Percentiles rank a stretch among this genome's conserved stretches.
Evolutionary conservation across 1,139 yeast genomes (phyloP).

Genomic region (Kluyveromyces sp.): DNA sequence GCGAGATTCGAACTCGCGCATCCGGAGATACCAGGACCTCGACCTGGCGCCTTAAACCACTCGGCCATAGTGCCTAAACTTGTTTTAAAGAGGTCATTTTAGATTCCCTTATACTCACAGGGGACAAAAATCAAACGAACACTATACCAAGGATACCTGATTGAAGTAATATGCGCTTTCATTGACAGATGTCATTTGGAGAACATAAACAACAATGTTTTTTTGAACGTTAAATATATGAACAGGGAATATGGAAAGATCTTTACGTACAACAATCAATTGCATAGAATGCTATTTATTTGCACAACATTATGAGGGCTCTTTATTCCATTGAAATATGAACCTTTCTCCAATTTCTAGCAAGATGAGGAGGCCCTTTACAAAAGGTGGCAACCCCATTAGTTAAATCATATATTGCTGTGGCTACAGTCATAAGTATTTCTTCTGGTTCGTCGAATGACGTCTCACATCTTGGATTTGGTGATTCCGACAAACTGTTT

Average conservation of each 20-base stretch:
- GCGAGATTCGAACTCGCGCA: constrained; percentile 64
- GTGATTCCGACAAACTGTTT: neutral
- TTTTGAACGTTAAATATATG: too few species aligned
- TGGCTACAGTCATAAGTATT: neutral
- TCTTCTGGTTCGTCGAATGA: neutral
- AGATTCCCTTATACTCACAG: neutral
- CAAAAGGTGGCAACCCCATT: neutral
- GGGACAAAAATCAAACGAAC: neutral
- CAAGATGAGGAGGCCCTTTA: neutral
- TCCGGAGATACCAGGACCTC: constrained; percentile 62
- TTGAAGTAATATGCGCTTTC: too few species aligned
- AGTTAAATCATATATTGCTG: neutral
- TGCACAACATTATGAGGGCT: neutral
- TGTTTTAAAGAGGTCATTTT: neutral
- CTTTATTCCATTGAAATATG: neutral
- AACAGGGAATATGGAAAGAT: too few species aligned
- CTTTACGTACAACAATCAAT: too few species aligned
- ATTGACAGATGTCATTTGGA: too few species aligned
- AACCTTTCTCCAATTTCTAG: neutral
- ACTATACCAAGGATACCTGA: too few species aligned
- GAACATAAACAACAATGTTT: too few species aligned
- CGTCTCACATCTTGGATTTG: neutral
- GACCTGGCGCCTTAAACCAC: constrained; percentile 59
- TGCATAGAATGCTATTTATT: too few species aligned
- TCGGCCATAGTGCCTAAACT: constrained; percentile 45